phyloP scores from a whole-genome alignment of 805 yeast species.

The Ogataea siamensis region DNA sequence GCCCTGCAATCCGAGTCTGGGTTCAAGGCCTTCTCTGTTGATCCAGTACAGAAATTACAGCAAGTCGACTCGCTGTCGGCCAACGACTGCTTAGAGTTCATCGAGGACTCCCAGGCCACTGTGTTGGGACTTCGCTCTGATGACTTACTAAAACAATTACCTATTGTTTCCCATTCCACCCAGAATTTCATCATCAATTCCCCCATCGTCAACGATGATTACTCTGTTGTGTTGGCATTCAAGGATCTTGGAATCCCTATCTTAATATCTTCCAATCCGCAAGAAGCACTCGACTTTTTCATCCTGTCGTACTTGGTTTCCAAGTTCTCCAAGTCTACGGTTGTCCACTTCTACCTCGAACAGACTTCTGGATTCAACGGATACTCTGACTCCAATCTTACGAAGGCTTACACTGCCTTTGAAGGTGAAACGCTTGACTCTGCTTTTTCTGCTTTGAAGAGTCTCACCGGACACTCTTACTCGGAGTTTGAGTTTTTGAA shows the following conservation, averaged over 20 bases:
- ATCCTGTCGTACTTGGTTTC: slow-evolving; percentile 60
- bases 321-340: slow-evolving; percentile 47
- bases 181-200: slow-evolving; percentile 55
- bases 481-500: slow-evolving; percentile 39
- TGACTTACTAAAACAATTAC: slow-evolving; percentile 57
- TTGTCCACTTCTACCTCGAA: slow-evolving; percentile 60
- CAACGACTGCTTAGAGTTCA: slow-evolving; percentile 53
- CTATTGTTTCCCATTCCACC: slow-evolving; percentile 45
- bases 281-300: slow-evolving; percentile 54
- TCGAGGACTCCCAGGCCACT: slow-evolving; percentile 37
- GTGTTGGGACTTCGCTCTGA: slow-evolving; percentile 53
- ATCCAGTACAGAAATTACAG: slow-evolving; percentile 7
- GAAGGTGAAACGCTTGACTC: slow-evolving; percentile 31
- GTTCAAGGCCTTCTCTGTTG: slow-evolving; percentile 16
- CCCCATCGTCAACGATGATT: slow-evolving; percentile 59
- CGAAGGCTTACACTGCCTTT: slow-evolving; percentile 19
- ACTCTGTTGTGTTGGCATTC: slow-evolving; percentile 63
- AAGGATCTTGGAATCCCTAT: slow-evolving; percentile 67
- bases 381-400: slow-evolving; percentile 7
- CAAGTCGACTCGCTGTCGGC: slow-evolving; percentile 28
- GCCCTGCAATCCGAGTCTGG: slow-evolving; percentile 13
- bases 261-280: slow-evolving; percentile 61
- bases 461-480: slow-evolving; percentile 31
- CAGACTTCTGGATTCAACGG: slow-evolving; percentile 6
- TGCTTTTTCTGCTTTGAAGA: slow-evolving; percentile 33